Base-by-base conservation (phyloP, 2,329 filamentous ascomycete species). In the Davidsoniella virescens region DNA sequence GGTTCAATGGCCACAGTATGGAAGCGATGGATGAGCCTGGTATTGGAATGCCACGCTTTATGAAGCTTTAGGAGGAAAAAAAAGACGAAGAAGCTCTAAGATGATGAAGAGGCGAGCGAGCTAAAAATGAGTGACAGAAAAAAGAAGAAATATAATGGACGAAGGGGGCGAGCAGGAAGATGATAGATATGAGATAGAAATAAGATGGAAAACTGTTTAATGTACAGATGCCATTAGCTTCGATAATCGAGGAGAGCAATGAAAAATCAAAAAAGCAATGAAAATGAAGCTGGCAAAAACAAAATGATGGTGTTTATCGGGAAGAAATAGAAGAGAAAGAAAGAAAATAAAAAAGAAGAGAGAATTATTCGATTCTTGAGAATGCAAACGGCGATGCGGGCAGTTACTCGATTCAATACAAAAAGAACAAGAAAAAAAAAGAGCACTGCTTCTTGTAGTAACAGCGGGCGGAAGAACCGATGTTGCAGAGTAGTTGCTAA, bases 191-290 rank as follows among this genome's bases (percentile, higher is more conserved):
- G 37, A 50, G 29, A 44, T 23, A 37, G 23, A 38, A 47, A 41
- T 40, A 50, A n/a, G n/a, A 44, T 33, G 44, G 51, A 54, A 46
- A 38, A 49, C n/a, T 25, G 20, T 37, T 60, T 55, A 60, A 60
- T 61, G 57, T 56, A 60, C 58, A 59, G 58, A 55, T 57, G 54
- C 58, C 59, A 60, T 61, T 58, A 59, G 50, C 47, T 48, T 33
- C 12, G 7, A 33, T 12, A 12, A 12, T 33, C 9, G 29, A 33
- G 12, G 9, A 9, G 29, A 33, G 29, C 29, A 33, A 33, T 9
- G 29, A 33, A 33, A 9, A 9, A 33, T 33, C 29, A 33, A 33
- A 2, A 9, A 33, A 33, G 12, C 29, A 33, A 33, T 33, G 29
- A 33, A 12, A 33, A 33, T 9, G 29, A 33, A 33, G 29, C 12